These are phyloP conservation scores for Atractiella rhizophila DNA, from an alignment of 768 basidiomycete genomes.

Conservation along the genomic window DNA sequence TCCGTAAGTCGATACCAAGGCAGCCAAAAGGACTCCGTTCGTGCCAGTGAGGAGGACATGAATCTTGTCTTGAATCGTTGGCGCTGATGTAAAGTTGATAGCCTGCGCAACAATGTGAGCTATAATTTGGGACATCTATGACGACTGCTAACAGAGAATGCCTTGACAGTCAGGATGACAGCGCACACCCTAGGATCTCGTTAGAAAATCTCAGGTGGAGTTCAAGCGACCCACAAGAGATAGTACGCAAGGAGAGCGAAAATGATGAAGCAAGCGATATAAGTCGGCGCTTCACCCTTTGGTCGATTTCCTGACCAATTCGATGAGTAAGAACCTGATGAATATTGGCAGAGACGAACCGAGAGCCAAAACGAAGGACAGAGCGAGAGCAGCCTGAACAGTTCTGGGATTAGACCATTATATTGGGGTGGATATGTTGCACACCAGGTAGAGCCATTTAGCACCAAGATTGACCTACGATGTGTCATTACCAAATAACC, in stretches of 20 bases:
- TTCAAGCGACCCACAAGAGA: too few relatives aligned
- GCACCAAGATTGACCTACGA: constrained; percentile 29
- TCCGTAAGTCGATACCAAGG: constrained; percentile 71
- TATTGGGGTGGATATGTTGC: too few relatives aligned
- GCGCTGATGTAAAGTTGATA: constrained; percentile 1
- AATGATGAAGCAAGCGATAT: constrained; percentile 33
- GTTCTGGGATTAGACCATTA: too few relatives aligned
- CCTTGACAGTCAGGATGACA: constrained; percentile 32
- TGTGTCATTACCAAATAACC: too few relatives aligned
- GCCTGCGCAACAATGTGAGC: neutral
- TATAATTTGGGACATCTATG: neutral
- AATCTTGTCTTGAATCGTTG: constrained; percentile 27
- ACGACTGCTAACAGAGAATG: constrained; percentile 29
- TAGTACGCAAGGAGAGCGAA: constrained; percentile 55
- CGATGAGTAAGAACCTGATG: constrained; percentile 53
- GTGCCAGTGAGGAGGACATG: constrained; percentile 43
- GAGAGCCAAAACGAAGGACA: constrained; percentile 56
- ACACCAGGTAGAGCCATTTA: neutral
- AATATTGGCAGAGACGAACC: too few relatives aligned
- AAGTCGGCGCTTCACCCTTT: constrained; percentile 56
- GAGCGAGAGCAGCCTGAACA: constrained; percentile 32
- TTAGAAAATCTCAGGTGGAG: too few relatives aligned
- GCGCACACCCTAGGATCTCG: constrained; percentile 40
- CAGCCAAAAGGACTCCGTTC: constrained; percentile 56
- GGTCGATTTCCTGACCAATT: constrained; percentile 58